Percentiles rank a stretch among this genome's conserved stretches.
phyloP scores from a whole-genome alignment of 2,329 filamentous ascomycete genomes.

The Arthrobotrys sphaeroides region DNA sequence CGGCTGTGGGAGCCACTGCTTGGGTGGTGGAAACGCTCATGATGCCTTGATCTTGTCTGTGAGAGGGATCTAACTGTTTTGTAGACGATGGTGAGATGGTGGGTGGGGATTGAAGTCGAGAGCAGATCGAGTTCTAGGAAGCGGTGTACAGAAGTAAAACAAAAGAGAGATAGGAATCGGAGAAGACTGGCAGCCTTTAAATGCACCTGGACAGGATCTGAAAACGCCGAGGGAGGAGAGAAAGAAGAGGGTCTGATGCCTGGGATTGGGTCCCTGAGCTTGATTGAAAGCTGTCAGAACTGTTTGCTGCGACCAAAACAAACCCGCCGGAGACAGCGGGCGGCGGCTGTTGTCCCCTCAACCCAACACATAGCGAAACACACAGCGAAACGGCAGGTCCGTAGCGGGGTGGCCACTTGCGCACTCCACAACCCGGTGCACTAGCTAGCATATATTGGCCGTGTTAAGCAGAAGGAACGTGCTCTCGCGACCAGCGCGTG shows the following conservation, averaged over 20 bases:
- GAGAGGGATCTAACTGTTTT: background rate
- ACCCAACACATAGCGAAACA: constrained; percentile 11
- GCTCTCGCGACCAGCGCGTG: background rate
- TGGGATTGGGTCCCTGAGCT: background rate
- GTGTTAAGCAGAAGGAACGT: background rate
- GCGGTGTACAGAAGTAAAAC: background rate
- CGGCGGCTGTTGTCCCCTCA: constrained; percentile 49
- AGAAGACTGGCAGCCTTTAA: background rate
- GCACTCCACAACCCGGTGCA: no score
- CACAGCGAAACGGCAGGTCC: background rate
- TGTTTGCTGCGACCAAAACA: constrained; percentile 38
- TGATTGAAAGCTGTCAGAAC: background rate
- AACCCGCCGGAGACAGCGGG: constrained; percentile 10
- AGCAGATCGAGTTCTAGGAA: background rate
- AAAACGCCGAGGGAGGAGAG: background rate
- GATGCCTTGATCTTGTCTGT: background rate
- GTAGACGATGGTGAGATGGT: background rate
- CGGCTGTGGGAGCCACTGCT: background rate
- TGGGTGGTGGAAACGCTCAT: constrained; percentile 43
- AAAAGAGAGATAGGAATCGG: background rate
- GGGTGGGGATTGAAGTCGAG: background rate
- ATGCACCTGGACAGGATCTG: background rate
- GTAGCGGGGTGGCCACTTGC: no score
- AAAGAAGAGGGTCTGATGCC: background rate
- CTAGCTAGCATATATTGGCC: no score